These are phyloP conservation scores for Alisma plantagoaquatica DNA, from an alignment of 106 monocot species.

Conservation along the genomic window DNA sequence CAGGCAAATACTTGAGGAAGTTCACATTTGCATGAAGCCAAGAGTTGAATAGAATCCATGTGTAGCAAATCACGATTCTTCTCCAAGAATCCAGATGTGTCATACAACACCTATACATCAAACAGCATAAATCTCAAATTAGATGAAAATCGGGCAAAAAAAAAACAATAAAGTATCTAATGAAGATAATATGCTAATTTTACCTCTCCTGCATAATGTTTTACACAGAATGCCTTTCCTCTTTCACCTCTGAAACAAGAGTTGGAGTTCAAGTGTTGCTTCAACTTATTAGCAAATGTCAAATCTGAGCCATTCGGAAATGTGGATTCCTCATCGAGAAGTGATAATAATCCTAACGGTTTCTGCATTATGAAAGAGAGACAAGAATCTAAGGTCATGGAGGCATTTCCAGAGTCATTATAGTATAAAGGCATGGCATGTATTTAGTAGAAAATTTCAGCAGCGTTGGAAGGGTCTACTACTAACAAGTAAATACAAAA, in stretches of 20 bases:
- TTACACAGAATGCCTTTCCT: constrained; percentile 64
- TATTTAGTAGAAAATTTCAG: no score
- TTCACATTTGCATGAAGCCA: constrained; percentile 54
- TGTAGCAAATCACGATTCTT: constrained; percentile 93
- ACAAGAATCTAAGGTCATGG: no score
- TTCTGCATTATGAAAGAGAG: constrained; percentile 35
- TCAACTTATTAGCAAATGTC: constrained; percentile 90
- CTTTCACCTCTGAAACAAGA: constrained; percentile 84
- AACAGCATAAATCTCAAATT: no score
- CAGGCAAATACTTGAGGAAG: constrained; percentile 80
- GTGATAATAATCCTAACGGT: constrained; percentile 83
- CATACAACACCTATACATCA: constrained; percentile 62
- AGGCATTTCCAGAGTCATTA: no score
- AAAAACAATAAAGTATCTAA: constrained; percentile 5
- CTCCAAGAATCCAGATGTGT: constrained; percentile 89
- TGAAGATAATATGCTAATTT: neutral
- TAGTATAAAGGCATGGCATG: no score
- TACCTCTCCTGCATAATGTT: constrained; percentile 97
- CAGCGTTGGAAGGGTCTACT: no score
- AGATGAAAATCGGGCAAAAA: neutral
- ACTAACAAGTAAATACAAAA: no score
- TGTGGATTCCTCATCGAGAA: constrained; percentile 96
- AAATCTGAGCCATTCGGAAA: constrained; percentile 97
- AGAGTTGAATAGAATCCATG: constrained; percentile 80
- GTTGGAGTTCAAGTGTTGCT: constrained; percentile 75